Base-by-base conservation (phyloP, 495 filamentous ascomycete genomes). In the Rostrohypoxylon terebratum region DNA sequence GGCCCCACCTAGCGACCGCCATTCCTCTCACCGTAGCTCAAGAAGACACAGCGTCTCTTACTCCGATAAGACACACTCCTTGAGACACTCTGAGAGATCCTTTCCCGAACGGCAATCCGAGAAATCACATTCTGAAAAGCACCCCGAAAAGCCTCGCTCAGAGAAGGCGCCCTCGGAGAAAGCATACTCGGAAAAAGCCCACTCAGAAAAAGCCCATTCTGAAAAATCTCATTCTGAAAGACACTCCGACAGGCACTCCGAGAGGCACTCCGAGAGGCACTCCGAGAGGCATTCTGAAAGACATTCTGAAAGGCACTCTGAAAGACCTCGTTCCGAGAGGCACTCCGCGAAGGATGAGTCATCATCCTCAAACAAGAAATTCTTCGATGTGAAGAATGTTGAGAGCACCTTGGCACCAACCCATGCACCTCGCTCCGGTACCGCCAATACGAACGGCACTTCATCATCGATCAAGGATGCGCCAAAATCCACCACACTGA, bases 381-480 rank as follows among this genome's bases (percentile, higher is more conserved):
- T 83, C 73, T 81, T 81, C 38, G 78, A 81, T 60, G 63, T 80
- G 14, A 81, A 79, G 62, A 74, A 81, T 51, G 76, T 62, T 45
- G 72, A 82, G 68, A 80, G 77, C 66, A 60, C 72, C 34, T 28
- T 83, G 31, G 78, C 79, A 58, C 51, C 78, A 18, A 78, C 69
- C 72, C 63, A 72, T 16, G 69, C 59, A 0, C 59, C 69, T 18
- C 63, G 65, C 16, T 47, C 70, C 54, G 60, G 54, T 57, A 67
- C 44, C 20, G 71, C 33, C 63, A 75, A 31, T 25, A 72, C 74
- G 42, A 77, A 69, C 50, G 55, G 23, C 28, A 51, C 60, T 10
- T 55, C 60, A 28, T 51, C 66, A 16, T 53, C 33, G 0, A 20
- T 14, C 25, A 68, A 53, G 50, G 68, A 74, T 11, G 18, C 75